Evolutionary conservation across 805 yeast species (phyloP).

Genomic region (Candida bentonensis): DNA sequence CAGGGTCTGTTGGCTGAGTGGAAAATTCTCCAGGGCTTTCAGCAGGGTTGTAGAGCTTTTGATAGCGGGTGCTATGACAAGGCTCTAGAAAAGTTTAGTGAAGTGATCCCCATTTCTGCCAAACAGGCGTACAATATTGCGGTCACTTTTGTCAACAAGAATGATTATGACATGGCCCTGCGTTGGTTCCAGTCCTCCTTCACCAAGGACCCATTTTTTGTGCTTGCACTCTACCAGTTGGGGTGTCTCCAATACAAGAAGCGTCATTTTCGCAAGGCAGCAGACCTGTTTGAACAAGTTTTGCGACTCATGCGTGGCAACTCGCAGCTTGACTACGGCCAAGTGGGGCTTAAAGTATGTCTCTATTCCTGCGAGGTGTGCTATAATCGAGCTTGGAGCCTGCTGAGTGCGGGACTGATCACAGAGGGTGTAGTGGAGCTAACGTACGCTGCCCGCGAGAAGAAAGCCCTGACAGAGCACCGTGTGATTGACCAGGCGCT

Average conservation of each 20-base stretch:
- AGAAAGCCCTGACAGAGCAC: neutral
- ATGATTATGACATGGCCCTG: constrained; percentile 2
- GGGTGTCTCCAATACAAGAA: constrained; percentile 4
- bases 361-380: neutral
- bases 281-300: constrained; percentile 3
- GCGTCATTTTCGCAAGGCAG: constrained; percentile 3
- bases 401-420: constrained; percentile 3
- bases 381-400: constrained; percentile 3
- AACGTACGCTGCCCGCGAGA: neutral
- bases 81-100: constrained; percentile 3
- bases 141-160: constrained; percentile 3
- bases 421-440: constrained; percentile 1
- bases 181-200: constrained; percentile 3
- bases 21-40: neutral
- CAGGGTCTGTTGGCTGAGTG: neutral
- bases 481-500: constrained; percentile 1
- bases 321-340: constrained; percentile 5
- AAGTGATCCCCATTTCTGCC: constrained; percentile 2
- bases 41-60: constrained; percentile 4
- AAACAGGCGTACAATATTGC: constrained; percentile 6
- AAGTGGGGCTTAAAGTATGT: constrained; percentile 2
- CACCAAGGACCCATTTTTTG: constrained; percentile 4
- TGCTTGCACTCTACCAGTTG: constrained; percentile 2
- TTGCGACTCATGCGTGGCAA: constrained; percentile 6
- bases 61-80: neutral